Evolutionary conservation across 2,329 filamentous ascomycete species (phyloP).

Genomic region (Pseudopithomyces maydicus): DNA sequence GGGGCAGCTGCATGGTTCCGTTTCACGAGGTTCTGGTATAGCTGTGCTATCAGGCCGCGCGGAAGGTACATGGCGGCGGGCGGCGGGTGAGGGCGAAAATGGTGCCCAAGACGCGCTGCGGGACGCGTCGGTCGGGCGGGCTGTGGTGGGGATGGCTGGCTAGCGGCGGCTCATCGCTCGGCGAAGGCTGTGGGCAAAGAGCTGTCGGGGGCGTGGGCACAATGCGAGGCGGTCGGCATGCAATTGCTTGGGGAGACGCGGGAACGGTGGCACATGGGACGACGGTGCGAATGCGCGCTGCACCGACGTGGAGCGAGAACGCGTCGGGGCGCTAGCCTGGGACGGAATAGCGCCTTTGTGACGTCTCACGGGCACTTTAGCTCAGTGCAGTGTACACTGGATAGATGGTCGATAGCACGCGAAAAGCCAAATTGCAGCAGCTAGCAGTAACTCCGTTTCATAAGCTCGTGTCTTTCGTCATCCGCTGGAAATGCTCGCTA

Average conservation of each 20-base stretch:
- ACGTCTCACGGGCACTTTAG: not conserved
- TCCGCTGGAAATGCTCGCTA: conserved; percentile 4
- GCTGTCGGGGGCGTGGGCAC: conserved; percentile 19
- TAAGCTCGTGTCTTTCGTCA: not conserved
- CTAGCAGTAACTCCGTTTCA: not conserved
- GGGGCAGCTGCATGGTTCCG: conserved; percentile 89
- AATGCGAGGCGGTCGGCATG: conserved; percentile 18
- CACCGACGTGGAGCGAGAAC: conserved; percentile 16
- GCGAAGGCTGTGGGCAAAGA: conserved; percentile 17
- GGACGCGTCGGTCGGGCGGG: conserved; percentile 33
- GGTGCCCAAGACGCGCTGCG: conserved; percentile 19
- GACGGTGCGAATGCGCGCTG: conserved; percentile 10
- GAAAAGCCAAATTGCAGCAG: not conserved
- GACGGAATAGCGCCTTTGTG: conserved; percentile 1
- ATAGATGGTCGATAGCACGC: not conserved
- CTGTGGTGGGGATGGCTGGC: conserved; percentile 17
- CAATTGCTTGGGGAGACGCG: conserved; percentile 30
- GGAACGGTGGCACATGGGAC: conserved; percentile 29
- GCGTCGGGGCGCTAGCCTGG: conserved; percentile 15
- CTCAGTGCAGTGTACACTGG: not conserved
- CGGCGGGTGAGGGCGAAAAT: conserved; percentile 15
- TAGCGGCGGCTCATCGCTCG: conserved; percentile 24
- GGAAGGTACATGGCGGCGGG: conserved; percentile 82
- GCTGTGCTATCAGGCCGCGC: conserved; percentile 82
- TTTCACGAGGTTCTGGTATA: conserved; percentile 87